phyloP scores from a whole-genome alignment of 2,329 filamentous ascomycete species.

The Neopestalotiopsis sp. region DNA sequence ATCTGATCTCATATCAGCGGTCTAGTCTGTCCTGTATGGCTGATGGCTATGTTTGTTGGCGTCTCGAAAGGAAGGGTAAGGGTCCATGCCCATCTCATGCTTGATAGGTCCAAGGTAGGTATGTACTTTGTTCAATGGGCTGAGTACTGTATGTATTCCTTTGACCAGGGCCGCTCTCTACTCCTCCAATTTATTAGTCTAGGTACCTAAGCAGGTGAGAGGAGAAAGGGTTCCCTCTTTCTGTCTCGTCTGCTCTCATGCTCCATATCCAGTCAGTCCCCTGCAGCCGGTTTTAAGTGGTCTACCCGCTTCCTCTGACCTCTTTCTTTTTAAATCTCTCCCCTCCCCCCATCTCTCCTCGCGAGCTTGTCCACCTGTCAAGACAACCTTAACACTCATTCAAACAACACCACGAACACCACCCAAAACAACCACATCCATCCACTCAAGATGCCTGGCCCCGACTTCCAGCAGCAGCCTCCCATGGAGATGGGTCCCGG shows the following conservation, averaged over 20 bases:
- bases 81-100: slow-evolving; percentile 2
- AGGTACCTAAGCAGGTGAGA: neutral
- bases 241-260: neutral
- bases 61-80: neutral
- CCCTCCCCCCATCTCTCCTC: neutral
- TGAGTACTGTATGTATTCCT: neutral
- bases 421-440: neutral
- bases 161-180: neutral
- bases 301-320: neutral
- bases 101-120: neutral
- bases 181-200: neutral
- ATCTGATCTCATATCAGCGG: slow-evolving; percentile 6
- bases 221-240: neutral
- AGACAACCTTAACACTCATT: neutral
- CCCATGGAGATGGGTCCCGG: slow-evolving; percentile 42
- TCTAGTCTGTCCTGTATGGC: neutral
- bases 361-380: neutral
- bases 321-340: neutral
- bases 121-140: neutral
- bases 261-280: neutral
- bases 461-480: slow-evolving; percentile 48
- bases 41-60: neutral
- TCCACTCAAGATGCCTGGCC: slow-evolving; percentile 43
- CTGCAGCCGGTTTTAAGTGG: neutral
- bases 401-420: neutral